A percentile compares a stretch with the other conserved stretches of the same genome.
These are phyloP conservation scores for Neurospora sp. DNA, from an alignment of 495 filamentous ascomycete species.

Conservation along the genomic window DNA sequence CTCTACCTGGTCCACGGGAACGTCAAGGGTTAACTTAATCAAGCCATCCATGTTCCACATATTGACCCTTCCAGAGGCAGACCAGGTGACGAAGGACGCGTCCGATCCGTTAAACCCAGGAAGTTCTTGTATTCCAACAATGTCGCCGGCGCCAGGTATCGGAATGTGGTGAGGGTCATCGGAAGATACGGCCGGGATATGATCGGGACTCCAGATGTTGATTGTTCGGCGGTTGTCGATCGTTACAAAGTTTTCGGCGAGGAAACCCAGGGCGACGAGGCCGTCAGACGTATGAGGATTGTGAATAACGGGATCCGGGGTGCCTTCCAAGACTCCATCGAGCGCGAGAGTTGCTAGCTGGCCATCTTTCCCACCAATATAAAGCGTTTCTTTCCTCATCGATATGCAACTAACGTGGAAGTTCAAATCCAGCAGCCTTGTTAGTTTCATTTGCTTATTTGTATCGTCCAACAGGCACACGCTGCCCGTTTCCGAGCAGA, in stretches of 20 bases:
- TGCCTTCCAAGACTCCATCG: constrained; percentile 26
- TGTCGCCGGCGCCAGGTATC: constrained; percentile 65
- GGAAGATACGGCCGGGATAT: constrained; percentile 20
- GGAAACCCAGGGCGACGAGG: constrained; percentile 56
- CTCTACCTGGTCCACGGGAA: constrained; percentile 58
- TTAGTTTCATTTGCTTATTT: constrained; percentile 58
- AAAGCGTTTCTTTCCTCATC: constrained; percentile 25
- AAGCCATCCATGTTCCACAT: constrained; percentile 73
- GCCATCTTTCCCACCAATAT: constrained; percentile 38
- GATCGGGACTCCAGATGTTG: constrained; percentile 45
- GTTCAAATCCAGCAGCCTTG: constrained; percentile 48
- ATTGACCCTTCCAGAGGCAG: constrained; percentile 61
- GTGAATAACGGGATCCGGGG: constrained; percentile 16
- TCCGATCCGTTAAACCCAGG: constrained; percentile 42
- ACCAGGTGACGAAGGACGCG: constrained; percentile 82
- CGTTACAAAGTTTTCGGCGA: constrained; percentile 59
- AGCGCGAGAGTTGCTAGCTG: constrained; percentile 31
- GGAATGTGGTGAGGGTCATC: constrained; percentile 27
- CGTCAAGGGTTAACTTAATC: constrained; percentile 49
- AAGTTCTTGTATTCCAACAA: constrained; percentile 63
- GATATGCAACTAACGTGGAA: constrained; percentile 56
- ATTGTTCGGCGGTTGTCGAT: constrained; percentile 67
- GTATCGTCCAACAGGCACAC: constrained; percentile 75
- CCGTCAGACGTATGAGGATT: constrained; percentile 22
- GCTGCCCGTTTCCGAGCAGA: constrained; percentile 63